Base-by-base conservation (phyloP, 257 asterid species). In the Solanum dulcamara region DNA sequence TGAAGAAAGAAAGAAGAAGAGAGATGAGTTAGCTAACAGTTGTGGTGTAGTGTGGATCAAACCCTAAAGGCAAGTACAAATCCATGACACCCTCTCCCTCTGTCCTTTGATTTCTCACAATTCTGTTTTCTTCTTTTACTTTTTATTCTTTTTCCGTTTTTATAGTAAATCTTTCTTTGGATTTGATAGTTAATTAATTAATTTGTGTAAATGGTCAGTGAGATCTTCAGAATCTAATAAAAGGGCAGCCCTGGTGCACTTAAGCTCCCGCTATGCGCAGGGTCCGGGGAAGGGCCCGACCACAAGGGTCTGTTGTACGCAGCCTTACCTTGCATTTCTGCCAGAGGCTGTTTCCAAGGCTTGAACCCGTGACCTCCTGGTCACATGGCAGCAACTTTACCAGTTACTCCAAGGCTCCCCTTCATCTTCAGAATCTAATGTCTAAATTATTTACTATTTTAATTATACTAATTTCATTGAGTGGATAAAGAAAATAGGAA, bases 51-150 rank as follows among this genome's bases (percentile, higher is more conserved):
- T 88, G 92, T 82, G 87, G 90, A 86, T 89, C 88, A 84, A 88
- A 84, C 88, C 91, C 90, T 90, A 81, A 86, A 84, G 67, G 87
- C 84, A 83, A 86, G 84, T 22, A 83, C 85, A 86, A 37, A 81
- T 87, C 53, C 59, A 53, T 37, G 55, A 57, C 72, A 42, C 82
- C 53, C 86, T 66, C 35, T 72, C 83, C 79, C 81, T 70, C 53
- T 79, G 81, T 37, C 70, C 48, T 71, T 75, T 68, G 86, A 59
- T 48, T 67, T 48, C n/a, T 71, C 38, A 44, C 46, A 26, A 40
- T 28, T 10, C 50, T 77, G 32, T 24, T 24, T 48, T 38, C 26
- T 66, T 85, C 50, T 57, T 74, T 82, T 37, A 32, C 28, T 55
- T 53, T 44, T 18, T 30, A 33, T 55, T 7, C n/a, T 33, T 33